Percentiles rank a stretch among this genome's conserved stretches.
phyloP scores from a whole-genome alignment of 495 filamentous ascomycete species.

The Chaetomium tenue region DNA sequence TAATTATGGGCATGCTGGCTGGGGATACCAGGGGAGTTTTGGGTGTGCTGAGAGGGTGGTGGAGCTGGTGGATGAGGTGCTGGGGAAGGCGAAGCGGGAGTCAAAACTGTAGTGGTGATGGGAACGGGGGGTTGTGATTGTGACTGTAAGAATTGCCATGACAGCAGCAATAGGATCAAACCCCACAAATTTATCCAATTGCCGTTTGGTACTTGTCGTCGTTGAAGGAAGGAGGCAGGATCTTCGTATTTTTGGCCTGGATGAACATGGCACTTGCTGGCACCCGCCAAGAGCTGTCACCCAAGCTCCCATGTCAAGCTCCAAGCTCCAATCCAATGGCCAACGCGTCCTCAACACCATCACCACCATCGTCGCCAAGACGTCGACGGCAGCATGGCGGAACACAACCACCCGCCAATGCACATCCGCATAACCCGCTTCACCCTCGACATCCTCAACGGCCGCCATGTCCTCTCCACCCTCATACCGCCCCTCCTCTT shows the following conservation, averaged over 20 bases:
- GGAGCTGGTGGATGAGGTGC: slow-evolving; percentile 64
- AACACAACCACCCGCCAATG: slow-evolving; percentile 17
- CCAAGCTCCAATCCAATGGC: neutral
- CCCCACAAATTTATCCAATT: neutral
- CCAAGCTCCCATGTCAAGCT: neutral
- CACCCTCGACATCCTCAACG: slow-evolving; percentile 42
- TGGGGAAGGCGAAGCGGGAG: slow-evolving; percentile 20
- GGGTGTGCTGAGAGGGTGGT: slow-evolving; percentile 73
- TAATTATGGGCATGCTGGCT: slow-evolving; percentile 95
- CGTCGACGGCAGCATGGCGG: slow-evolving; percentile 16
- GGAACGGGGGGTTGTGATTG: neutral
- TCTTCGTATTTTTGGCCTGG: neutral
- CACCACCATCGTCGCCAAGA: slow-evolving; percentile 3
- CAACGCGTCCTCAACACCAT: slow-evolving; percentile 24
- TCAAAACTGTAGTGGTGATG: slow-evolving; percentile 21
- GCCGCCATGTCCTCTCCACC: slow-evolving; percentile 41
- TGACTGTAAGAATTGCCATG: no score
- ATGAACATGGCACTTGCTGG: neutral
- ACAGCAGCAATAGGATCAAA: neutral
- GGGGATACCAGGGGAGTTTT: slow-evolving; percentile 86
- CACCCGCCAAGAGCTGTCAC: slow-evolving; percentile 9
- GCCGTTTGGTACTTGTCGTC: neutral
- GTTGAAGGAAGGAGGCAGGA: neutral
- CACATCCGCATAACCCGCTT: slow-evolving; percentile 24
- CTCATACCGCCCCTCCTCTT: slow-evolving; percentile 61